Evolutionary conservation across 208 protist genomes (phyloP).

Genomic region (Herpetomonas muscarum): DNA sequence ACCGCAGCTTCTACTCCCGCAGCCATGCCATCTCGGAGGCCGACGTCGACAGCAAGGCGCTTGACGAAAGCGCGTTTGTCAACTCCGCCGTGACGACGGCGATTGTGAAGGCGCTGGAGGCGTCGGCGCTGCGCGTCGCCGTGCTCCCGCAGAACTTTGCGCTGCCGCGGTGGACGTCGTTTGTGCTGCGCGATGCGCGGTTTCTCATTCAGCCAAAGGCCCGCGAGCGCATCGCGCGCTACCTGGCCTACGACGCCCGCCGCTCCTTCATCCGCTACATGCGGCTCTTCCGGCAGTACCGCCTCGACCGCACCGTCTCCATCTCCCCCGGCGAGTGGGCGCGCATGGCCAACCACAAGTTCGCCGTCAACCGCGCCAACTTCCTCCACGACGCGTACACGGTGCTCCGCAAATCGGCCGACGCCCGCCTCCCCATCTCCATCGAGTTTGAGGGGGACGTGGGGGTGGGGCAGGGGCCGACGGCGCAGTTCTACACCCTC

Average conservation of each 20-base stretch:
- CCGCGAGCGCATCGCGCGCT: constrained; percentile 62
- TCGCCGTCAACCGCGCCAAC: constrained; percentile 47
- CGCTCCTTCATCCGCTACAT: constrained; percentile 65
- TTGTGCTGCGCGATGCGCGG: constrained; percentile 60
- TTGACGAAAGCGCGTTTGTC: constrained; percentile 29
- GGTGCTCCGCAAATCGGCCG: constrained; percentile 61
- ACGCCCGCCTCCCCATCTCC: constrained; percentile 70
- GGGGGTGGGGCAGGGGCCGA: constrained; percentile 86
- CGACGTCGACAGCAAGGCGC: constrained; percentile 15
- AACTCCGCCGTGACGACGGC: constrained; percentile 51
- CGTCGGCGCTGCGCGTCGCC: constrained; percentile 74
- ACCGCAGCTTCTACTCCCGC: constrained; percentile 26
- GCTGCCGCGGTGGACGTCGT: constrained; percentile 77
- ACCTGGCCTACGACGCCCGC: constrained; percentile 74
- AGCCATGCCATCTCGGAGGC: constrained; percentile 4
- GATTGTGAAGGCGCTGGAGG: constrained; percentile 61
- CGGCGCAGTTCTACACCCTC: constrained; percentile 87
- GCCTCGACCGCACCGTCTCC: constrained; percentile 26
- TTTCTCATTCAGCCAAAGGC: constrained; percentile 63
- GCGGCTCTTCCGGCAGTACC: constrained; percentile 41
- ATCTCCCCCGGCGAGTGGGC: constrained; percentile 68
- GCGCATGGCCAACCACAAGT: constrained; percentile 78
- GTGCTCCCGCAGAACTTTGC: constrained; percentile 68
- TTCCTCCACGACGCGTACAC: constrained; percentile 64
- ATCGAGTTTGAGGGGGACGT: constrained; percentile 88